These are phyloP conservation scores for Corchorus olitorius DNA, from an alignment of 345 rosid species.

Conservation along the genomic window DNA sequence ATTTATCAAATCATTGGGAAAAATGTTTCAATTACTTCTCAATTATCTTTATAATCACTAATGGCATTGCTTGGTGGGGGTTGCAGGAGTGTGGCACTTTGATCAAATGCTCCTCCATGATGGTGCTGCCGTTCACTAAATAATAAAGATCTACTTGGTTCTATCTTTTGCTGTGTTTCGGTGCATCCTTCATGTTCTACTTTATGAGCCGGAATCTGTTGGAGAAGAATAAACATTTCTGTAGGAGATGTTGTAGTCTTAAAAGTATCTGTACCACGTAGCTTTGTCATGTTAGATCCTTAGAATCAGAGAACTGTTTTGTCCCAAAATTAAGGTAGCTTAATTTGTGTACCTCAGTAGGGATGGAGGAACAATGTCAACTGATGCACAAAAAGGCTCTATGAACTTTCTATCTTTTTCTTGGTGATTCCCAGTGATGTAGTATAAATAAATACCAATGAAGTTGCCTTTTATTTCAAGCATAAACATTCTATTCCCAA, in stretches of 20 bases:
- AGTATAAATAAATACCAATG: background rate
- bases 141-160: background rate
- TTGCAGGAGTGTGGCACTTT: constrained; percentile 73
- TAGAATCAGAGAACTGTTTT: background rate
- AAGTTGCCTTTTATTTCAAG: background rate
- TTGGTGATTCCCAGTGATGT: background rate
- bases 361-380: too few species aligned
- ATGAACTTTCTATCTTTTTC: too few species aligned
- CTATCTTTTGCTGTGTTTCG: background rate
- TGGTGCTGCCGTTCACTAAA: constrained; percentile 15
- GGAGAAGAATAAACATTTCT: background rate
- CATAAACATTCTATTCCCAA: background rate
- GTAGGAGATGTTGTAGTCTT: background rate
- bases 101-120: constrained; percentile 59
- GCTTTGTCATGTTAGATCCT: background rate
- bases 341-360: background rate
- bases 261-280: background rate
- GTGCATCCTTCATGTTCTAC: background rate
- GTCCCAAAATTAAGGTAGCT: background rate
- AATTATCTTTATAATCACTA: background rate
- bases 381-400: background rate
- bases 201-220: background rate
- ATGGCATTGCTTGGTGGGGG: background rate
- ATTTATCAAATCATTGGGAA: background rate
- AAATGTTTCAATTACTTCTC: constrained; percentile 1